A percentile compares a stretch with the other conserved stretches of the same genome.
phyloP scores from a whole-genome alignment of 23 red algal species.

The Rhodosorus marinus region DNA sequence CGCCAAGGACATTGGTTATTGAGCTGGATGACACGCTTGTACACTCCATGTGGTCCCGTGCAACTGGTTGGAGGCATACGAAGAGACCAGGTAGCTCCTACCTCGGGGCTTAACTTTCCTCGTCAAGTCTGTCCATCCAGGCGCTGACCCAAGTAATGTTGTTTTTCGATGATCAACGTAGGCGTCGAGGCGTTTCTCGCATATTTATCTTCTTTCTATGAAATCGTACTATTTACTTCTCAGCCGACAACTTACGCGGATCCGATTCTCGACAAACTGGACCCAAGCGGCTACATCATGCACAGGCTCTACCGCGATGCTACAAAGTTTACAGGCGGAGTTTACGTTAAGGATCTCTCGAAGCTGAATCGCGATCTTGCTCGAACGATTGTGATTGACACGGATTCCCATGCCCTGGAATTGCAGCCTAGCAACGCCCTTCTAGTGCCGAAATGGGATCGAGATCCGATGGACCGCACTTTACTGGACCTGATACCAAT shows the following conservation, averaged over 20 bases:
- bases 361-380: constrained; percentile 59
- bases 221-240: constrained; percentile 71
- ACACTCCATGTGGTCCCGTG: constrained; percentile 50
- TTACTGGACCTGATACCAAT: constrained; percentile 71
- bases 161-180: too few species aligned
- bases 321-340: constrained; percentile 54
- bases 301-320: constrained; percentile 67
- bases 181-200: constrained; percentile 92
- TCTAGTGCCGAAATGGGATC: constrained; percentile 3
- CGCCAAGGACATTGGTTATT: constrained; percentile 66
- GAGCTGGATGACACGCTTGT: constrained; percentile 87
- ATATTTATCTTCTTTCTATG: constrained; percentile 79
- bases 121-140: background rate
- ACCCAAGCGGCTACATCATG: constrained; percentile 60
- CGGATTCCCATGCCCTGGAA: constrained; percentile 7
- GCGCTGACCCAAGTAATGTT: background rate
- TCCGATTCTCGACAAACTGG: constrained; percentile 72
- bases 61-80: constrained; percentile 66
- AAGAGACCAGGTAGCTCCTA: constrained; percentile 86
- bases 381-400: constrained; percentile 40
- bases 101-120: too few species aligned
- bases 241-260: constrained; percentile 56
- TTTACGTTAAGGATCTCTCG: constrained; percentile 65
- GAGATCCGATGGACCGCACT: constrained; percentile 15
- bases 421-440: background rate